Percentiles rank a stretch among this genome's conserved stretches.
Conservation (phyloP, 768 basidiomycete species). For the Rhizopogon vesiculosus region DNA sequence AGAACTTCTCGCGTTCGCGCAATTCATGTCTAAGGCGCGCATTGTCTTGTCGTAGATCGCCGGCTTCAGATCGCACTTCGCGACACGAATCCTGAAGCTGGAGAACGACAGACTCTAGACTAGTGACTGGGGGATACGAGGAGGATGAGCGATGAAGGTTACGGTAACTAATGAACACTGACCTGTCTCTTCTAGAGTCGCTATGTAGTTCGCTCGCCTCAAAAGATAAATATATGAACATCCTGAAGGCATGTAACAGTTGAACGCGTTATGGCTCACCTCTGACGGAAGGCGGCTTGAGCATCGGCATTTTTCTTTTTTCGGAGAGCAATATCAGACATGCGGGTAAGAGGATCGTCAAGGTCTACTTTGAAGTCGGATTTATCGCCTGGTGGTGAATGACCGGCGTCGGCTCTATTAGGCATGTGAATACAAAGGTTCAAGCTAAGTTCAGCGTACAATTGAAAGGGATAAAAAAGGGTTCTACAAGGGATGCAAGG, state of each 20-base stretch:
- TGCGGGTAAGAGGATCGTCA: constrained; percentile 32
- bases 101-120: constrained; percentile 78
- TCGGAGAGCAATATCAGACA: constrained; percentile 66
- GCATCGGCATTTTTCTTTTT: constrained; percentile 92
- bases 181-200: constrained; percentile 83
- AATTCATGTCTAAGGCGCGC: constrained; percentile 56
- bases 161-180: constrained; percentile 5
- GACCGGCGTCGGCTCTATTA: constrained; percentile 23
- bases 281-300: constrained; percentile 78
- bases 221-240: constrained; percentile 7
- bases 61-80: constrained; percentile 55
- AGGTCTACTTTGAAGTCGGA: constrained; percentile 32
- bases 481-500: constrained; percentile 10
- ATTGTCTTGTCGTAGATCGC: constrained; percentile 65
- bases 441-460: constrained; percentile 27
- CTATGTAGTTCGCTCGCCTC: constrained; percentile 77
- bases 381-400: constrained; percentile 31
- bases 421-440: constrained; percentile 18
- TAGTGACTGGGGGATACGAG: constrained; percentile 52
- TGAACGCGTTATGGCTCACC: constrained; percentile 22
- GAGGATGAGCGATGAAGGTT: constrained; percentile 11
- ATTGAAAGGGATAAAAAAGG: constrained; percentile 30
- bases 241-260: not conserved
- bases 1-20: constrained; percentile 70
- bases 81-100: constrained; percentile 80